These are phyloP conservation scores for Globisporangium paddicum DNA, from an alignment of 352 stramenopile genomes.

Conservation along the genomic window DNA sequence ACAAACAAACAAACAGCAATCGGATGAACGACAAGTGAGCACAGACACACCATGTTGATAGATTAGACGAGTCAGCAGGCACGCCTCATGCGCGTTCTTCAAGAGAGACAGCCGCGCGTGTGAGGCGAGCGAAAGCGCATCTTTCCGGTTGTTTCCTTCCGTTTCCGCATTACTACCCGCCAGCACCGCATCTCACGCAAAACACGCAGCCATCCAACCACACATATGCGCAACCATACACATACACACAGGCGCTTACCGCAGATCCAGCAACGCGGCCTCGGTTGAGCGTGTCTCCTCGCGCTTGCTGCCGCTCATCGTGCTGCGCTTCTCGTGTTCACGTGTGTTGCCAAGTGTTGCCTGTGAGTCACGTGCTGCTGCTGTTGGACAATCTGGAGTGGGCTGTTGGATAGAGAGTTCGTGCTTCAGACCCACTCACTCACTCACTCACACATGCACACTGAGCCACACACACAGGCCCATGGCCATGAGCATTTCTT, in stretches of 20 bases:
- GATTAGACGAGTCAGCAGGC: too few relatives aligned
- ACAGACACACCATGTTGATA: background rate
- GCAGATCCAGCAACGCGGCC: conserved; percentile 3
- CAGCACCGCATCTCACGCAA: background rate
- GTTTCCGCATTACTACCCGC: background rate
- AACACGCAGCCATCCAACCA: background rate
- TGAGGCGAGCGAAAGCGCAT: background rate
- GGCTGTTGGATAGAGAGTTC: too few relatives aligned
- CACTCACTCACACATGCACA: too few relatives aligned
- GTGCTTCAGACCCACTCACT: too few relatives aligned
- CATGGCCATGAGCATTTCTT: too few relatives aligned
- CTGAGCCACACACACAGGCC: background rate
- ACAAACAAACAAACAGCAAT: too few relatives aligned
- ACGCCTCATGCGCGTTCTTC: background rate
- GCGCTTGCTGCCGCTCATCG: conserved; percentile 1
- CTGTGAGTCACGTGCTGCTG: background rate
- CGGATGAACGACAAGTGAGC: background rate
- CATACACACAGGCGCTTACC: conserved; percentile 2
- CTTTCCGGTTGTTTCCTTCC: conserved; percentile 1
- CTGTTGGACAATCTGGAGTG: conserved; percentile 1
- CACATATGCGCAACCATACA: too few relatives aligned
- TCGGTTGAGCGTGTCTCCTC: conserved; percentile 10
- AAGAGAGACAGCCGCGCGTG: conserved; percentile 3
- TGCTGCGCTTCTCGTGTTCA: background rate
- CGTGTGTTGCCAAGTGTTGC: background rate